These are phyloP conservation scores for Russula foetens DNA, from an alignment of 768 basidiomycete genomes.

Conservation along the genomic window DNA sequence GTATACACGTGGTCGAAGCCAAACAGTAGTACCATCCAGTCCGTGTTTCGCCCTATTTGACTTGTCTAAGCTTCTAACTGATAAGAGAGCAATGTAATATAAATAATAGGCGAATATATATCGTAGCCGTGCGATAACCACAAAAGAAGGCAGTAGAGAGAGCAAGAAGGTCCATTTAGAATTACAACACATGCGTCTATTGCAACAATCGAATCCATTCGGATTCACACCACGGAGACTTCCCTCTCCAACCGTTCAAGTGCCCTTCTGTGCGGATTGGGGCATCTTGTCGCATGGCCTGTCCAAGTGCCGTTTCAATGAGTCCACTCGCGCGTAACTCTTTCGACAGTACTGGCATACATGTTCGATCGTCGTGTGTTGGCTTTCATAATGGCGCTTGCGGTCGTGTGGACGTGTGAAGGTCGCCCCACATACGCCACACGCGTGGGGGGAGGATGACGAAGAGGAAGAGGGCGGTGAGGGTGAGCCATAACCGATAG, in stretches of 20 bases:
- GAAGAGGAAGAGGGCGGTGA: slow-evolving; percentile 25
- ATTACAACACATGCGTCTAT: slow-evolving; percentile 8
- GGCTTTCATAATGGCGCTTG: slow-evolving; percentile 73
- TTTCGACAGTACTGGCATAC: slow-evolving; percentile 67
- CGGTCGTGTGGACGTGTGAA: slow-evolving; percentile 78
- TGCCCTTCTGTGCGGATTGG: slow-evolving; percentile 4
- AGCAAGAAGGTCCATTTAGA: slow-evolving; percentile 4
- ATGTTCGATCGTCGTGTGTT: slow-evolving; percentile 59
- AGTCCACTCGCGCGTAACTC: slow-evolving; percentile 72
- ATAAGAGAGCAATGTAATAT: slow-evolving; percentile 3
- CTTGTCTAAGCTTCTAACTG: neutral
- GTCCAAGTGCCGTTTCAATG: slow-evolving; percentile 75
- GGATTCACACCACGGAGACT: neutral
- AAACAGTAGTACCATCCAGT: too few species aligned
- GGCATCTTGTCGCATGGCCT: slow-evolving; percentile 61
- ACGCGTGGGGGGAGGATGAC: slow-evolving; percentile 56
- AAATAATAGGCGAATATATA: slow-evolving; percentile 9
- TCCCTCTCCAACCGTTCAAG: slow-evolving; percentile 1
- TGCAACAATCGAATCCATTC: neutral
- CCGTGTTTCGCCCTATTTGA: too few species aligned
- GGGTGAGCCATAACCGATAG: slow-evolving; percentile 22
- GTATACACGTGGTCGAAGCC: neutral
- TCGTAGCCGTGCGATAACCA: slow-evolving; percentile 1
- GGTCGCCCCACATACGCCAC: slow-evolving; percentile 68
- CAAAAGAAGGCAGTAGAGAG: neutral